phyloP scores from a whole-genome alignment of 2,329 filamentous ascomycete genomes.

The Fusarium vanettenii region DNA sequence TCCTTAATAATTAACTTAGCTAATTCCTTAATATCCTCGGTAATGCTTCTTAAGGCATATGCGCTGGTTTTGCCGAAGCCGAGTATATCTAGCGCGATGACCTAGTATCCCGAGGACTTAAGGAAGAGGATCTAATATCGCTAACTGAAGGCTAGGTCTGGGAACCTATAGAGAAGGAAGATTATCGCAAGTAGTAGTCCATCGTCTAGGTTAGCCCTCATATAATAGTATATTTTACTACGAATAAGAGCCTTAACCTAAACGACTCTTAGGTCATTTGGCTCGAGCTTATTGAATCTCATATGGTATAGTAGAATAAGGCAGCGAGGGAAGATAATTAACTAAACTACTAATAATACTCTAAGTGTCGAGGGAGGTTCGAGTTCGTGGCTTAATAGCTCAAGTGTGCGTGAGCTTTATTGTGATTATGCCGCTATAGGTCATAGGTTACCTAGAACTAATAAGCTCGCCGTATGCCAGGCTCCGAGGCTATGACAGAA shows the following conservation, averaged over 20 bases:
- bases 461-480: too few species aligned
- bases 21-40: constrained; percentile 77
- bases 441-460: too few species aligned
- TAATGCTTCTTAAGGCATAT: constrained; percentile 63
- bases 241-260: constrained; percentile 3
- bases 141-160: constrained; percentile 83
- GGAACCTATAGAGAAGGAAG: constrained; percentile 75
- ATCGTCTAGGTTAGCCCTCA: constrained; percentile 58
- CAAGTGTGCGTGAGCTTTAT: too few species aligned
- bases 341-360: too few species aligned
- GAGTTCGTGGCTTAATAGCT: too few species aligned
- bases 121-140: constrained; percentile 83
- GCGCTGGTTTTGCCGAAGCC: constrained; percentile 81
- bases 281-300: neutral
- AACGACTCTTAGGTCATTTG: neutral
- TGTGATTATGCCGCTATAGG: too few species aligned
- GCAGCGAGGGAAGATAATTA: too few species aligned
- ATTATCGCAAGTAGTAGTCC: constrained; percentile 52
- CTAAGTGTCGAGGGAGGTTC: too few species aligned
- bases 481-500: too few species aligned
- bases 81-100: constrained; percentile 83
- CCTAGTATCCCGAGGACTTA: constrained; percentile 74
- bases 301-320: too few species aligned
- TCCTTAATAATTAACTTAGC: constrained; percentile 60
- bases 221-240: constrained; percentile 68